phyloP scores from a whole-genome alignment of 495 filamentous ascomycete species.

The Penicillium coprophilum region DNA sequence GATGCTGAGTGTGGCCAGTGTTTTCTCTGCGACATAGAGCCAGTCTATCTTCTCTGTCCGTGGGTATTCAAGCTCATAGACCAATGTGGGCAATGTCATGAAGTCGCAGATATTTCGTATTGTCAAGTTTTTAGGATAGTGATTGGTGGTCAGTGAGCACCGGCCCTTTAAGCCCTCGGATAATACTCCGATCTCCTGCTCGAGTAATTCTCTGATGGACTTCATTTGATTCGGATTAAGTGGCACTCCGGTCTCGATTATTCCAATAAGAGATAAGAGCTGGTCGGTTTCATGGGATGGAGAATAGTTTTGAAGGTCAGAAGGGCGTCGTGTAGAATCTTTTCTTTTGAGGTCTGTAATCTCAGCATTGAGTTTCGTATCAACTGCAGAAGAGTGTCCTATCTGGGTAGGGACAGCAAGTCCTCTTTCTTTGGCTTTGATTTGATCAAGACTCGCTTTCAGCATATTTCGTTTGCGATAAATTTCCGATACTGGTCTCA shows the following conservation, averaged over 20 bases:
- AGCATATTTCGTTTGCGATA: constrained; percentile 49
- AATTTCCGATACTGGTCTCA: constrained; percentile 52
- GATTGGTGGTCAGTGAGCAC: constrained; percentile 32
- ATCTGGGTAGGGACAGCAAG: constrained; percentile 1
- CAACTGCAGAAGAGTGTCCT: background rate
- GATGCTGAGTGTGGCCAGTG: constrained; percentile 64
- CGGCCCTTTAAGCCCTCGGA: constrained; percentile 63
- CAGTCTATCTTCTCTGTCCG: constrained; percentile 66
- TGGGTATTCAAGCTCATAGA: constrained; percentile 77
- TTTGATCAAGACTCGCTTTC: constrained; percentile 41
- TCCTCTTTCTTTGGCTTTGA: background rate
- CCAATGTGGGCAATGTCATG: constrained; percentile 68
- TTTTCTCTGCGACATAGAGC: constrained; percentile 70
- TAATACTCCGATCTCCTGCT: constrained; percentile 61
- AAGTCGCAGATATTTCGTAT: constrained; percentile 66
- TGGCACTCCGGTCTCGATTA: constrained; percentile 54
- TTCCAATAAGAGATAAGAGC: constrained; percentile 52
- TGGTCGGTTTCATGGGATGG: constrained; percentile 32
- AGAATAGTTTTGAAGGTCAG: constrained; percentile 10
- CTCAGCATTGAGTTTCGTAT: constrained; percentile 2
- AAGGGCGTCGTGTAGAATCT: constrained; percentile 1
- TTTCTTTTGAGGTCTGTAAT: constrained; percentile 10
- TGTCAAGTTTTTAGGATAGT: constrained; percentile 69
- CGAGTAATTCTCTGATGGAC: constrained; percentile 57
- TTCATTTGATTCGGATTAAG: constrained; percentile 60